Conservation (phyloP, 2,329 filamentous ascomycete species). For the Metarhizium anisopliae region DNA sequence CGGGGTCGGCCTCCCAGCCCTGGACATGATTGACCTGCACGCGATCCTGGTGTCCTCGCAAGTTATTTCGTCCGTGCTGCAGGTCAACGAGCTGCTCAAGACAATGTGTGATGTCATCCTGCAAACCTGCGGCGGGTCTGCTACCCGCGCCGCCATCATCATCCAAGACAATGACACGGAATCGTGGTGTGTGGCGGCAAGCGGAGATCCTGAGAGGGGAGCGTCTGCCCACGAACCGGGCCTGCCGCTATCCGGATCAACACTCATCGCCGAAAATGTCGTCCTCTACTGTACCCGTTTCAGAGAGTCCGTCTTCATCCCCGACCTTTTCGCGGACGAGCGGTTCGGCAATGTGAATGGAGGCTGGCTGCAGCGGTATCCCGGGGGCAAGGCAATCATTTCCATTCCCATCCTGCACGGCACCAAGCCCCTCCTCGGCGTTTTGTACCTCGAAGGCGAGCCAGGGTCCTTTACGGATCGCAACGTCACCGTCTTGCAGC, state of each 20-base stretch:
- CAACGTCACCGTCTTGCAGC: conserved; percentile 55
- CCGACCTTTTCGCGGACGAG: conserved; percentile 66
- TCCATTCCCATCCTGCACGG: conserved; percentile 73
- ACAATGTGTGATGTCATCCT: conserved; percentile 78
- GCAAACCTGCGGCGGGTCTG: conserved; percentile 63
- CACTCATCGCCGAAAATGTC: conserved; percentile 66
- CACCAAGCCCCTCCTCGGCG: conserved; percentile 59
- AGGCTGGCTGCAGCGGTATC: conserved; percentile 58
- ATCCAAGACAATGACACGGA: conserved; percentile 56
- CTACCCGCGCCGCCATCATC: conserved; percentile 64
- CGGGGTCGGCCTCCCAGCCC: conserved; percentile 56
- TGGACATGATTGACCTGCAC: conserved; percentile 77
- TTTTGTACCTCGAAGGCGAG: conserved; percentile 66
- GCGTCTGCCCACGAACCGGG: conserved; percentile 58
- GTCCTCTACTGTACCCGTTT: conserved; percentile 71
- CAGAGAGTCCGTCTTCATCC: conserved; percentile 64
- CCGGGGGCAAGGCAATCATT: conserved; percentile 64
- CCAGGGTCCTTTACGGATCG: conserved; percentile 71
- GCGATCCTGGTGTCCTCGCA: conserved; percentile 73
- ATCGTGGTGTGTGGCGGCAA: conserved; percentile 66
- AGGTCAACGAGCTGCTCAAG: conserved; percentile 65
- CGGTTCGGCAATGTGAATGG: conserved; percentile 68
- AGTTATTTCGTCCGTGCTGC: conserved; percentile 68
- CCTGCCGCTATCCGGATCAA: conserved; percentile 54
- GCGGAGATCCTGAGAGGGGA: conserved; percentile 61